Conservation (phyloP, 2,329 filamentous ascomycete genomes). For the Beauveria varroae region DNA sequence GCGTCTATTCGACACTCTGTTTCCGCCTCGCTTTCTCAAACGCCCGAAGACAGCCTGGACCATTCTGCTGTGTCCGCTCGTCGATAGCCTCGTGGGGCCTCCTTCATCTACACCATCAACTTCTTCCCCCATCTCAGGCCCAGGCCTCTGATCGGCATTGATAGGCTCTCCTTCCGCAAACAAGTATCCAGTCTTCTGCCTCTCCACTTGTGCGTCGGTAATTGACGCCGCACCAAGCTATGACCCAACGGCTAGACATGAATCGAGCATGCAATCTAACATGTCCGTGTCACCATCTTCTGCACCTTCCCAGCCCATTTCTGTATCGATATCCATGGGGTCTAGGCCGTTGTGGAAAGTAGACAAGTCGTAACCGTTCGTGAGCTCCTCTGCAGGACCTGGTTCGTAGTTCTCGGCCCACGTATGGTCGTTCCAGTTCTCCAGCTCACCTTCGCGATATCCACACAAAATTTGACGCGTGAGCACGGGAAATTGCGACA, state of each 20-base stretch:
- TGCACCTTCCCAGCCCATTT: conserved; percentile 56
- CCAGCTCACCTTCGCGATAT: conserved; percentile 70
- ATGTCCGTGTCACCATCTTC: conserved; percentile 42
- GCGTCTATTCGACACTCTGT: no score
- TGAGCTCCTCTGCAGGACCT: conserved; percentile 17
- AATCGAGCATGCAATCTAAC: conserved; percentile 51
- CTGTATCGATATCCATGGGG: conserved; percentile 52
- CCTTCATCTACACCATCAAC: background rate
- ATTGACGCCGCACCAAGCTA: conserved; percentile 12
- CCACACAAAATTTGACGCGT: conserved; percentile 61
- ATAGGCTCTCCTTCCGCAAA: background rate
- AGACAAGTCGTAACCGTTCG: conserved; percentile 28
- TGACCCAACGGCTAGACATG: conserved; percentile 42
- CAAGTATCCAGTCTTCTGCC: no score
- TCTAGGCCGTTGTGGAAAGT: conserved; percentile 44
- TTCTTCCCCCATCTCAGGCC: background rate
- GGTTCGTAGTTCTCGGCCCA: conserved; percentile 36
- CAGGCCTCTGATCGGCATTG: no score
- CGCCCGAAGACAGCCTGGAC: background rate
- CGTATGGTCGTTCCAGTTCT: conserved; percentile 55
- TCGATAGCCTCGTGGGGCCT: background rate
- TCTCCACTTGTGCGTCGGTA: background rate
- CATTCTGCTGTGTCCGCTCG: background rate
- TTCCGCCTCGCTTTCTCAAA: background rate
- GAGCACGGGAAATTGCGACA: conserved; percentile 71